Conservation (phyloP, 2,329 filamentous ascomycete species). For the Epichloe festucae region DNA sequence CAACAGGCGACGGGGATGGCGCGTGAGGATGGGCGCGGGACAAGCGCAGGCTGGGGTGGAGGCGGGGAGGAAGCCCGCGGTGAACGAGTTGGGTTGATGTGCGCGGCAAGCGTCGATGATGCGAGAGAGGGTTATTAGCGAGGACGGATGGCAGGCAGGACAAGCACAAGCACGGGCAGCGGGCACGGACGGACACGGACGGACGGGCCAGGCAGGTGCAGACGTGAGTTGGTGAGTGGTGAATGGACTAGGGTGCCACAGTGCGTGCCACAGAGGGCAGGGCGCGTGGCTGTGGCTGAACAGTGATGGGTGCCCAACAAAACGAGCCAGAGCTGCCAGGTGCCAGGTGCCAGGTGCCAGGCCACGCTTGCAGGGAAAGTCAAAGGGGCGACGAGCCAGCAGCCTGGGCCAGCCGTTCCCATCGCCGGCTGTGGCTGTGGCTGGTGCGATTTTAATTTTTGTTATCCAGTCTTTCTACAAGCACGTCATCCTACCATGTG, state of each 20-base stretch:
- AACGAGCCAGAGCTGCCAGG: no score
- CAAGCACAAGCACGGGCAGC: background rate
- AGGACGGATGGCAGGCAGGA: background rate
- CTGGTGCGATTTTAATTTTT: no score
- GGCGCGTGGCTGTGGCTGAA: no score
- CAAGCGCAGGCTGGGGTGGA: background rate
- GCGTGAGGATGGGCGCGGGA: constrained; percentile 1
- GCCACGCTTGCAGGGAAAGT: no score
- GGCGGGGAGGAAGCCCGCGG: background rate
- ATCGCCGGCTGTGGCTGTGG: no score
- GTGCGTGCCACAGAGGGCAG: background rate
- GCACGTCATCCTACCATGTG: no score
- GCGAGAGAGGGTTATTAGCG: constrained; percentile 1
- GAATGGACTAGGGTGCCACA: background rate
- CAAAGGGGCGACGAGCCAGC: no score
- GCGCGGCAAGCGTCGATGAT: constrained; percentile 1
- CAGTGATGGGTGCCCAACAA: no score
- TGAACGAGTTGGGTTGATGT: constrained; percentile 1
- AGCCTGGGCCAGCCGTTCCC: no score
- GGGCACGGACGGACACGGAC: background rate
- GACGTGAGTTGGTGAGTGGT: background rate
- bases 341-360: no score
- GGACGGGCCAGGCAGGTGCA: background rate
- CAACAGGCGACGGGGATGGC: background rate
- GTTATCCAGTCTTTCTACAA: no score